Conservation (phyloP, 2,329 filamentous ascomycete genomes). For the Pseudogymnoascus sp. region DNA sequence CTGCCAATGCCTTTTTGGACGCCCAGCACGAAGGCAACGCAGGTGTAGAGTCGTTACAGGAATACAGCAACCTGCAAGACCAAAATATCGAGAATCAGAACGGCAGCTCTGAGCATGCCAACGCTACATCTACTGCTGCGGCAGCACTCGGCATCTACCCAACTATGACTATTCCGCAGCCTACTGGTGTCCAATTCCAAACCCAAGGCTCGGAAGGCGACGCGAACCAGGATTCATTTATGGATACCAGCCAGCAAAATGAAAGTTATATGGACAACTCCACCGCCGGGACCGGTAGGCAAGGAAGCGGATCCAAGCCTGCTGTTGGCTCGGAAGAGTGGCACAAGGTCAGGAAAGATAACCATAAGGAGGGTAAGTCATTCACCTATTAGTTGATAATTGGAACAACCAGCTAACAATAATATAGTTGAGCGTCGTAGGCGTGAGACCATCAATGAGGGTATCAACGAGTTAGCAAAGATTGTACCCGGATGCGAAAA, state of each 20-base stretch:
- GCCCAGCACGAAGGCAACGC: conserved; percentile 21
- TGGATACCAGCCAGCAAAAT: conserved; percentile 31
- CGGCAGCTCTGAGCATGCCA: conserved; percentile 41
- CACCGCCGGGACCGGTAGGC: conserved; percentile 36
- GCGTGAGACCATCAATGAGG: conserved; percentile 96
- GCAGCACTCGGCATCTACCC: conserved; percentile 40
- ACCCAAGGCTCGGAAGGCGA: conserved; percentile 36
- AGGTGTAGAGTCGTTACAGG: conserved; percentile 28
- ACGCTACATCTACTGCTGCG: conserved; percentile 50
- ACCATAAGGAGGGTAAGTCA: conserved; percentile 88
- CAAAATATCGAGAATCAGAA: conserved; percentile 42
- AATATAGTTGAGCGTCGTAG: conserved; percentile 83
- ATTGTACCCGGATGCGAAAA: conserved; percentile 97
- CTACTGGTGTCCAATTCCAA: conserved; percentile 46
- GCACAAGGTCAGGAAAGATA: conserved; percentile 95
- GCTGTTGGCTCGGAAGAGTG: conserved; percentile 94
- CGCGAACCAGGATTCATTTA: conserved; percentile 33
- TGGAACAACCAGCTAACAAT: conserved; percentile 13
- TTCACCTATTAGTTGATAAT: conserved; percentile 12
- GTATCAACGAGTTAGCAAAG: conserved; percentile 95
- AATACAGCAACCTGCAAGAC: conserved; percentile 38
- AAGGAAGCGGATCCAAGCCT: conserved; percentile 53
- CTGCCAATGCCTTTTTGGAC: conserved; percentile 12
- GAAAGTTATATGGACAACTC: conserved; percentile 32
- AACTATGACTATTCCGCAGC: conserved; percentile 49